These are phyloP conservation scores for Flaveria brownii DNA, from an alignment of 129 eudicot genomes.

Conservation along the genomic window DNA sequence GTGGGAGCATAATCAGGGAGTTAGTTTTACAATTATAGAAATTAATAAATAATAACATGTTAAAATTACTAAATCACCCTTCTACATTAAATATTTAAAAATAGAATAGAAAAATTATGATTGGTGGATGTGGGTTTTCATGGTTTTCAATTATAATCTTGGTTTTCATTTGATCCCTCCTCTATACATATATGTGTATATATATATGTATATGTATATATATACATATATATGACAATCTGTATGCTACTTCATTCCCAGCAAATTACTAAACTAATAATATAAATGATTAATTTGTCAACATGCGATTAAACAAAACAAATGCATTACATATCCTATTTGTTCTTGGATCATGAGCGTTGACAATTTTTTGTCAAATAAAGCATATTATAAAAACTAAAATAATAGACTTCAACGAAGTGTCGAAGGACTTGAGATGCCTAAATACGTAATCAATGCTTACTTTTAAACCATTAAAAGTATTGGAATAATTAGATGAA, in stretches of 20 bases:
- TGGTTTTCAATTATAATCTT: no score
- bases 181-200: no score
- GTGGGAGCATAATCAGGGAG: no score
- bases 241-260: conserved; percentile 1
- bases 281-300: background rate
- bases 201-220: no score
- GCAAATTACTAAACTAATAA: background rate
- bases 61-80: no score
- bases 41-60: no score
- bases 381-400: background rate
- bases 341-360: conserved; percentile 45
- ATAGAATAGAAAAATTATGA: no score
- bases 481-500: background rate
- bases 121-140: no score
- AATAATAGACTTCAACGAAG: conserved; percentile 35
- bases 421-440: conserved; percentile 29
- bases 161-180: no score
- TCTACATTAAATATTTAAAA: no score
- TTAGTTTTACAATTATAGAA: no score
- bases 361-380: conserved; percentile 24
- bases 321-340: conserved; percentile 25
- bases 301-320: conserved; percentile 23
- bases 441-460: conserved; percentile 19
- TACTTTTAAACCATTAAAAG: background rate
- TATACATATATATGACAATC: background rate